Conservation (phyloP, 148 eudicot genomes). For the Persicaria maculosa region DNA sequence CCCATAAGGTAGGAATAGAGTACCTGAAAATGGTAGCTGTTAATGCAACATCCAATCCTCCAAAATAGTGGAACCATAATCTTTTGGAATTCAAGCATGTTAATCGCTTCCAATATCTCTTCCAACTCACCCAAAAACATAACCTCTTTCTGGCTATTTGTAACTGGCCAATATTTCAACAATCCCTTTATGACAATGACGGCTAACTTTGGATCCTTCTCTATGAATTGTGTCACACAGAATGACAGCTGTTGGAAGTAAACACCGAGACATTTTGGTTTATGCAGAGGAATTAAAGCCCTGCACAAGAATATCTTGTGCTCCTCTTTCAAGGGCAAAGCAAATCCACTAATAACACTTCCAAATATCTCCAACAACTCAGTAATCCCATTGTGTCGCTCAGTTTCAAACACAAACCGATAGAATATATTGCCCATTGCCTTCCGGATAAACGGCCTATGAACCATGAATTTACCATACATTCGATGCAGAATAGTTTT, state of each 20-base stretch:
- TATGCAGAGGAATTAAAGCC: slow-evolving; percentile 82
- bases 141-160: slow-evolving; percentile 89
- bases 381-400: slow-evolving; percentile 80
- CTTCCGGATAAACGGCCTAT: slow-evolving; percentile 77
- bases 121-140: slow-evolving; percentile 86
- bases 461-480: slow-evolving; percentile 96
- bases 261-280: slow-evolving; percentile 62
- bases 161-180: slow-evolving; percentile 89
- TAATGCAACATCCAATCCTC: slow-evolving; percentile 85
- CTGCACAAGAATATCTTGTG: slow-evolving; percentile 84
- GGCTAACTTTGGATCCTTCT: slow-evolving; percentile 81
- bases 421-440: slow-evolving; percentile 72
- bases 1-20: neutral
- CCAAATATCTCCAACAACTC: slow-evolving; percentile 92
- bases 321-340: slow-evolving; percentile 91
- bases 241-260: slow-evolving; percentile 84
- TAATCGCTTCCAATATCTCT: slow-evolving; percentile 81
- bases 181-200: slow-evolving; percentile 74
- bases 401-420: slow-evolving; percentile 66
- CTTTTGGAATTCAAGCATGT: slow-evolving; percentile 80
- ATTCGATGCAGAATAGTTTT: slow-evolving; percentile 81
- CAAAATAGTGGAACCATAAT: slow-evolving; percentile 77
- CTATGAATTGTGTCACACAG: slow-evolving; percentile 78
- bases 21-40: slow-evolving; percentile 94
- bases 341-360: slow-evolving; percentile 92